Evolutionary conservation across 2,329 filamentous ascomycete genomes (phyloP).

Genomic region (Colletotrichum ledebouriae): DNA sequence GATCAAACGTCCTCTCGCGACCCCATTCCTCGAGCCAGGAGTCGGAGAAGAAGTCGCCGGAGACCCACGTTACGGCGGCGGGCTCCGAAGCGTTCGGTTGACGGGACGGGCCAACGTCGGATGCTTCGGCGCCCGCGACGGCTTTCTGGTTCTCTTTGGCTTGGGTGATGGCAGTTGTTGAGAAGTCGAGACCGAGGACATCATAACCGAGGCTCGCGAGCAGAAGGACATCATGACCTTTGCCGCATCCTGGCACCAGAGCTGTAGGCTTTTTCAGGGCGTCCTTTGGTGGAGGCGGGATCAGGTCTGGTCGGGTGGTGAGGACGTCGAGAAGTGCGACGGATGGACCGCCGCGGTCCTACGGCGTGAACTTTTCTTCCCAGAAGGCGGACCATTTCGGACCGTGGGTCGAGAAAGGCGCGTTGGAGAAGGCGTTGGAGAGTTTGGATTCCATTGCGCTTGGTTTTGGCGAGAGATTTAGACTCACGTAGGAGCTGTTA

Average conservation of each 20-base stretch:
- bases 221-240: slow-evolving; percentile 84
- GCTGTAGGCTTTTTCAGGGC: slow-evolving; percentile 54
- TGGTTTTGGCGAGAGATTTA: slow-evolving; percentile 4
- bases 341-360: slow-evolving; percentile 68
- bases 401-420: slow-evolving; percentile 53
- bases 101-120: slow-evolving; percentile 57
- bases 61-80: slow-evolving; percentile 69
- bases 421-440: slow-evolving; percentile 52
- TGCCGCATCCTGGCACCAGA: slow-evolving; percentile 85
- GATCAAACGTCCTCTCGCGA: slow-evolving; percentile 69
- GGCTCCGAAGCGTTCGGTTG: slow-evolving; percentile 54
- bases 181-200: slow-evolving; percentile 80
- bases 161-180: slow-evolving; percentile 59
- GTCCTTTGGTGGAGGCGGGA: slow-evolving; percentile 45
- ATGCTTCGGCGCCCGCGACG: slow-evolving; percentile 52
- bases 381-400: slow-evolving; percentile 64
- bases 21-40: slow-evolving; percentile 64
- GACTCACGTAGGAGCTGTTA: not conserved
- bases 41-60: slow-evolving; percentile 76
- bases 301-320: slow-evolving; percentile 58
- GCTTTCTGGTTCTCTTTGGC: slow-evolving; percentile 59
- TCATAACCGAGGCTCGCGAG: slow-evolving; percentile 83
- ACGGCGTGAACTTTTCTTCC: slow-evolving; percentile 61
- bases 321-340: slow-evolving; percentile 68
- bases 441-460: slow-evolving; percentile 46